Percentiles rank a stretch among this genome's conserved stretches.
Evolutionary conservation across 306 rosid genomes (phyloP).

Genomic region (Cicer judaicum): DNA sequence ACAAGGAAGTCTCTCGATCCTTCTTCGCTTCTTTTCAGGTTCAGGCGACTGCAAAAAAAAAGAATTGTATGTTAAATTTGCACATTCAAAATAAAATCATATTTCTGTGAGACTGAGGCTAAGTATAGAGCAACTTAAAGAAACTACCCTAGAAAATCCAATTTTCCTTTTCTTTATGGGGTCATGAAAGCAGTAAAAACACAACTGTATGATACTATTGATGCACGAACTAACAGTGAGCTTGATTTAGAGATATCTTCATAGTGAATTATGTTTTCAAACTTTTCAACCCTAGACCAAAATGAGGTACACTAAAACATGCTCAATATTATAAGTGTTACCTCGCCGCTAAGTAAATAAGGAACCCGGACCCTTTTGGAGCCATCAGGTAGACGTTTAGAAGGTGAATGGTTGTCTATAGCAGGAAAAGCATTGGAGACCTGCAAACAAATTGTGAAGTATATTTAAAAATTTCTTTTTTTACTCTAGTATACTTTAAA

Average conservation of each 20-base stretch:
- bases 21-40: slow-evolving; percentile 63
- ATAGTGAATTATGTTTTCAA: not conserved
- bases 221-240: slow-evolving; percentile 16
- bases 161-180: not conserved
- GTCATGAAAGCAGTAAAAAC: slow-evolving; percentile 12
- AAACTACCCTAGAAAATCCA: slow-evolving; percentile 24
- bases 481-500: slow-evolving; percentile 12
- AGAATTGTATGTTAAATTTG: not conserved
- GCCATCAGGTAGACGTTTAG: slow-evolving; percentile 89
- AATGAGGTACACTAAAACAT: not conserved
- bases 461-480: slow-evolving; percentile 2
- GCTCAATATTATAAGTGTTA: slow-evolving; percentile 36
- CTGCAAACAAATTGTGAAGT: slow-evolving; percentile 52
- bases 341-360: slow-evolving; percentile 65
- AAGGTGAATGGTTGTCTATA: slow-evolving; percentile 63
- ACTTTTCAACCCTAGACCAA: not conserved
- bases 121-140: not conserved
- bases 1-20: slow-evolving; percentile 63
- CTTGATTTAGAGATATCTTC: slow-evolving; percentile 1
- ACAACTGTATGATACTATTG: not conserved
- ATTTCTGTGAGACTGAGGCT: not conserved
- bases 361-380: slow-evolving; percentile 89
- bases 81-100: slow-evolving; percentile 10
- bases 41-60: slow-evolving; percentile 58
- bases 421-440: slow-evolving; percentile 51